Base-by-base conservation (phyloP, 2,329 filamentous ascomycete species). In the Emergomyces pasteurianus region DNA sequence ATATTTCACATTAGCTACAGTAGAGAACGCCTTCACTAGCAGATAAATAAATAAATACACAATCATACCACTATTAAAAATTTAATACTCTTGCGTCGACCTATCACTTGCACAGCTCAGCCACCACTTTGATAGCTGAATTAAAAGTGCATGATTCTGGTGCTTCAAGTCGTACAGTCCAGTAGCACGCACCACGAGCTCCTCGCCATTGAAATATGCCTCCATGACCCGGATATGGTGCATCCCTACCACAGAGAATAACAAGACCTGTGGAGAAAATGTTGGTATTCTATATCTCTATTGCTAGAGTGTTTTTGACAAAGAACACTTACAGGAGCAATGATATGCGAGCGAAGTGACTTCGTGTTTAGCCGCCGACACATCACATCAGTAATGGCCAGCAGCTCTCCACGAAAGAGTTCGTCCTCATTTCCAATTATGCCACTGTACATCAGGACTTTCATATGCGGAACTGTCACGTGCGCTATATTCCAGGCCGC, bases 341-440 rank as follows among this genome's bases (percentile, higher is more conserved):
- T 61, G 10, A 63, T 55, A 59, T 64, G 63, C 28, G 55, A 59
- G 21, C 47, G 58, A 60, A 64, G 55, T 9, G 38, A 52, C 36
- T 58, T 55, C 18, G 42, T 52, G 26, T 59, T 38, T 49, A 60
- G 42, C 58, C 50, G 47, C 21, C 26, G 58, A 49, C 23, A 36
- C 61, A 64, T 64, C 36, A 64, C 49, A 42, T 59, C 21, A 49
- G 59, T 57, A 54, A 63, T 63, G 18, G 59, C 58, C 23, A 61
- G 52, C 34, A 64, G 57, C 59, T 64, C 63, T 50, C 56, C 61
- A 18, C 59, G 63, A 52, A 56, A 52, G 47, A 64, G 59, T 53
- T 54, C 26, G 43, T 64, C 36, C 36, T 61, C 42, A 36, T 60
- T 60, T 59, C 55, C 61, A 36, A 53, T 53, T 46, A 61, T 57